Conservation (phyloP, 225 moss, liverwort and hornwort genomes). For the Climacium dendroides region DNA sequence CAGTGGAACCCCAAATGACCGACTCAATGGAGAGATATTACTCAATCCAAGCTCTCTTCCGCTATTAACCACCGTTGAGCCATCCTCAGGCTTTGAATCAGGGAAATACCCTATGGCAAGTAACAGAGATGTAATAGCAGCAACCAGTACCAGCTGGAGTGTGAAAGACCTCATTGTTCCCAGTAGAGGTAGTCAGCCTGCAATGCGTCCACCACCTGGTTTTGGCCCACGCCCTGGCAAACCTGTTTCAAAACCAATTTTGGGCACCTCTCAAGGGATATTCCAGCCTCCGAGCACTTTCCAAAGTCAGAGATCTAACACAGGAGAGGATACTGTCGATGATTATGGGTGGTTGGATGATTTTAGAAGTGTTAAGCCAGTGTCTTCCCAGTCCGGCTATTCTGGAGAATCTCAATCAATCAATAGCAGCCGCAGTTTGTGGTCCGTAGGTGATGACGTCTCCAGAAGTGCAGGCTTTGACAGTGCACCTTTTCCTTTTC, state of each 20-base stretch:
- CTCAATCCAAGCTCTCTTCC: conserved; percentile 23
- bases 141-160: conserved; percentile 24
- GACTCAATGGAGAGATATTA: conserved; percentile 19
- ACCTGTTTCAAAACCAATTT: conserved; percentile 11
- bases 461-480: conserved; percentile 39
- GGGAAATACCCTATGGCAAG: conserved; percentile 11
- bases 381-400: conserved; percentile 42
- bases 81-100: conserved; percentile 9
- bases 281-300: conserved; percentile 31
- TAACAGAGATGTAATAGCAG: conserved; percentile 23
- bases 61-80: conserved; percentile 13
- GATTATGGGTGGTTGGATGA: conserved; percentile 98
- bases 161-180: conserved; percentile 31
- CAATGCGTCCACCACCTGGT: conserved; percentile 94
- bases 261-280: conserved; percentile 21
- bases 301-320: conserved; percentile 18
- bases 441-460: conserved; percentile 57
- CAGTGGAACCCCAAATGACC: not conserved
- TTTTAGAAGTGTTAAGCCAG: conserved; percentile 48
- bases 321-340: conserved; percentile 61
- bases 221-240: conserved; percentile 94
- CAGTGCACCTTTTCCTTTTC: conserved; percentile 60
- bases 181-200: conserved; percentile 35
- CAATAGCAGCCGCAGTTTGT: conserved; percentile 63
- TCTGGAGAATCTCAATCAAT: conserved; percentile 59